Conservation (phyloP, 176 grass and related monocot species). For the Lolium multiflorum region DNA sequence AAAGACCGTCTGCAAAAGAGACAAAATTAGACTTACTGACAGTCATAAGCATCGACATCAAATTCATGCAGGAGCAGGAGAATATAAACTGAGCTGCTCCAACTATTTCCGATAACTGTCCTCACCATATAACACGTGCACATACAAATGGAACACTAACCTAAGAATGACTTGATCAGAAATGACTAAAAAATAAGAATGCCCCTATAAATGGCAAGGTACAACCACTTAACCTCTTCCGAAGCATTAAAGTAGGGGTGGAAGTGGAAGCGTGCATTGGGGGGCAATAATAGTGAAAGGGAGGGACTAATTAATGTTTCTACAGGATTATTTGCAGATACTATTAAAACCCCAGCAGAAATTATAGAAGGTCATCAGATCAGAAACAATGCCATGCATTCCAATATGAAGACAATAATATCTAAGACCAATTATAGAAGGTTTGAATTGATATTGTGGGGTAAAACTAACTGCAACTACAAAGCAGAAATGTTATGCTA, state of each 20-base stretch:
- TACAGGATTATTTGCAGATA: conserved; percentile 32
- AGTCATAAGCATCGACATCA: conserved; percentile 26
- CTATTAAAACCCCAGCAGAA: neutral
- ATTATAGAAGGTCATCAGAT: neutral
- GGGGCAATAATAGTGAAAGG: neutral
- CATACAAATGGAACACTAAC: conserved; percentile 2
- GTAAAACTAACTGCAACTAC: neutral
- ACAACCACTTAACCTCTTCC: conserved; percentile 11
- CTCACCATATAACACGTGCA: neutral
- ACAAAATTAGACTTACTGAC: neutral
- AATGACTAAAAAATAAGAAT: neutral
- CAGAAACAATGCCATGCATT: neutral
- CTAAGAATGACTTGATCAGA: neutral
- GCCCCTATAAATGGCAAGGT: neutral
- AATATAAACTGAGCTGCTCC: conserved; percentile 11
- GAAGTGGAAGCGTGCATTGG: neutral
- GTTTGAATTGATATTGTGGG: conserved; percentile 3
- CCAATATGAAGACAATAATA: conserved; percentile 10
- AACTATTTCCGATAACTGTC: neutral
- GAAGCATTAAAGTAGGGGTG: conserved; percentile 13
- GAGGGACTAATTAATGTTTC: neutral
- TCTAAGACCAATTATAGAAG: neutral
- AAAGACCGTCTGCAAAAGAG: conserved; percentile 79
- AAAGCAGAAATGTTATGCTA: neutral
- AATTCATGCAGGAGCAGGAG: conserved; percentile 1